Base-by-base conservation (phyloP, 257 asterid genomes). In the Solanum ossicruentum region DNA sequence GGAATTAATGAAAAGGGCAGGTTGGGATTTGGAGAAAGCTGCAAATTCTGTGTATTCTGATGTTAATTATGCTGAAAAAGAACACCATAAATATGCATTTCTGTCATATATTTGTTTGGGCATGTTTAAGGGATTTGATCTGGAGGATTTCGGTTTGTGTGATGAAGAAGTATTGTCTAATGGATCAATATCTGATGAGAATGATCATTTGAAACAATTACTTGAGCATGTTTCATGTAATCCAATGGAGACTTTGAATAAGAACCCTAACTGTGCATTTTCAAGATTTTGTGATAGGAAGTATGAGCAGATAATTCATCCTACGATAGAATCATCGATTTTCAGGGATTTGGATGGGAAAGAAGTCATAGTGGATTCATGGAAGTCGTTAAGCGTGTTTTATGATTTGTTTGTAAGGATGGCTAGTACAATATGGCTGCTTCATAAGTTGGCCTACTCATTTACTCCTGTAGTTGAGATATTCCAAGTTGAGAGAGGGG, bases 391-490 rank as follows among this genome's bases (percentile, higher is more conserved):
- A 89, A 83, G 90, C 41, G 93, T 92, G 83, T 97, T 97, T 85
- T 94, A 91, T 58, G 99, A 97, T 89, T 92, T 92, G 65, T 97
- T 94, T 89, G 94, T 97, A 63, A 90, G 93, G 89, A 92, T 95
- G 98, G 93, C 98, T 23, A 95, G 99, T 92, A 92, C 99, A 0
- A 85, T 93, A 73, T 97, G 99, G 99, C 88, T 93, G 88, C 96
- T 95, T 66, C 99, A 97, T 88, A 94, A 93, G 92, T 77, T 97
- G 88, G 98, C 98, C 0, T 90, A 88, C 86, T 93, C 95, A 0
- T 95, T 95, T 83, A 87, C 87, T 84, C 99, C 98, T 0, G 82
- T 80, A 2, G 96, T 94, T 70, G 94, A 95, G 93, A 93, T 97
- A 87, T 97, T 97, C 89, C 98, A 90, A 87, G 97, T 97, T 52